Base-by-base conservation (phyloP, 805 yeast species). In the Schizosaccharomyces octosporus region DNA sequence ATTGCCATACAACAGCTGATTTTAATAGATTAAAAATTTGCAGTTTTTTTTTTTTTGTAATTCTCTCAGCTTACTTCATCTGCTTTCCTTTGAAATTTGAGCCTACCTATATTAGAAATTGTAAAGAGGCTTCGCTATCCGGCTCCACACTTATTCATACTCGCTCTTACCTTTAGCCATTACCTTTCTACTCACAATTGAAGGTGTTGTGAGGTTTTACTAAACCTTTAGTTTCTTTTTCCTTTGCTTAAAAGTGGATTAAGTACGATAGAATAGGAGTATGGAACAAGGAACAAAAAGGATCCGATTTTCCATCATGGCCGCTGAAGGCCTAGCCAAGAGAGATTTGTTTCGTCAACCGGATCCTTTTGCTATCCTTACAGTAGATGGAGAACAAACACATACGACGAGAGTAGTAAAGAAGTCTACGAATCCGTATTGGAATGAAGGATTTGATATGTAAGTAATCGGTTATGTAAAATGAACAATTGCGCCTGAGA, bases 341-440 rank as follows among this genome's bases (percentile, higher is more conserved):
- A 79, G 99, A 65, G 99, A 93, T 71, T 88, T 93, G 29, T 87
- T 89, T 71, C 81, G 60, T 32, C 31, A 27, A 64, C 98, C 99
- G 2, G 98, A 93, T 72, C 98, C 99, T 11, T 93, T 93, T 74
- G 96, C 97, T 1, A 97, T 93, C 42, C 75, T 93, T 64, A 90
- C 97, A 13, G 89, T 93, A n/a, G 98, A 93, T 72, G 97, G 97
- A 4, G 82, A 86, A 24, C 98, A 93, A 70, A 93, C 97, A 1
- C 87, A 87, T 69, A 85, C 96, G 19, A 93, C 99, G 1, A 81
- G 87, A 60, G 93, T 95, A 41, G 93, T 94, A 39, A 87, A 87
- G 69, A 88, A 87, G 73, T 90, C 97, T 2, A 75, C 90, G 67
- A 87, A 93, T 68, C 99, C 99, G 11, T 93, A 89, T 73, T 93